Percentiles rank a stretch among this genome's conserved stretches.
These are phyloP conservation scores for Nidularia pulvinata DNA, from an alignment of 768 basidiomycete species.

Conservation along the genomic window DNA sequence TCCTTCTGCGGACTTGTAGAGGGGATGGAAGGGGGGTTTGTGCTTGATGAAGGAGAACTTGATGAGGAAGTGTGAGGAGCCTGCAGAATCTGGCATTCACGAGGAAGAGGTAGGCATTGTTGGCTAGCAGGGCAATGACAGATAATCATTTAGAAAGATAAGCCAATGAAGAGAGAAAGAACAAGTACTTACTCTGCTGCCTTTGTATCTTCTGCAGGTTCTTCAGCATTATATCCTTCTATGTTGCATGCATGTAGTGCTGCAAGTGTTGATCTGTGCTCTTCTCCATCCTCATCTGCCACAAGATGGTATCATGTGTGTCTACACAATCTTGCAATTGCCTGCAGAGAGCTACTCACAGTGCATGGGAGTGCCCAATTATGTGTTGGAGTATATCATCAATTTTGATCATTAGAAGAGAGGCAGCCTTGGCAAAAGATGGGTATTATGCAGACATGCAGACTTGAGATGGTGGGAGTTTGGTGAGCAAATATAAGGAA, in stretches of 20 bases:
- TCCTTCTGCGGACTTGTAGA: constrained; percentile 65
- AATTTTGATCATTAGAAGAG: constrained; percentile 82
- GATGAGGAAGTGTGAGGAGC: constrained; percentile 60
- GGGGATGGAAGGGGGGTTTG: constrained; percentile 77
- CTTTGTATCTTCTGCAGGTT: constrained; percentile 52
- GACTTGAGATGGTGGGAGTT: constrained; percentile 39
- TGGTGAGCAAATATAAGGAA: constrained; percentile 1
- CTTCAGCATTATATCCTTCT: constrained; percentile 14
- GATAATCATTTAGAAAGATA: neutral
- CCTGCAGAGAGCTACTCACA: constrained; percentile 69
- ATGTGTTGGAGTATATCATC: constrained; percentile 68
- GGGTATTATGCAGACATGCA: constrained; percentile 78
- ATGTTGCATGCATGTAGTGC: constrained; percentile 70
- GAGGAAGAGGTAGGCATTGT: constrained; percentile 83
- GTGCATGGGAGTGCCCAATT: constrained; percentile 57
- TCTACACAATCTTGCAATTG: constrained; percentile 74
- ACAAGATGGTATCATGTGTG: constrained; percentile 70
- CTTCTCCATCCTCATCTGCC: constrained; percentile 74
- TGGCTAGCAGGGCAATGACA: constrained; percentile 41
- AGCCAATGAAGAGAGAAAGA: constrained; percentile 35
- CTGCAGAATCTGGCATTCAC: constrained; percentile 96
- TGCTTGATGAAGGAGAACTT: constrained; percentile 70
- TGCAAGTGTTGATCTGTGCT: constrained; percentile 92
- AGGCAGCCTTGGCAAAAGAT: constrained; percentile 80
- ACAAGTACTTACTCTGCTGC: constrained; percentile 56